Percentiles rank a stretch among this genome's conserved stretches.
These are phyloP conservation scores for Ceriops tagal DNA, from an alignment of 345 rosid genomes.

Conservation along the genomic window DNA sequence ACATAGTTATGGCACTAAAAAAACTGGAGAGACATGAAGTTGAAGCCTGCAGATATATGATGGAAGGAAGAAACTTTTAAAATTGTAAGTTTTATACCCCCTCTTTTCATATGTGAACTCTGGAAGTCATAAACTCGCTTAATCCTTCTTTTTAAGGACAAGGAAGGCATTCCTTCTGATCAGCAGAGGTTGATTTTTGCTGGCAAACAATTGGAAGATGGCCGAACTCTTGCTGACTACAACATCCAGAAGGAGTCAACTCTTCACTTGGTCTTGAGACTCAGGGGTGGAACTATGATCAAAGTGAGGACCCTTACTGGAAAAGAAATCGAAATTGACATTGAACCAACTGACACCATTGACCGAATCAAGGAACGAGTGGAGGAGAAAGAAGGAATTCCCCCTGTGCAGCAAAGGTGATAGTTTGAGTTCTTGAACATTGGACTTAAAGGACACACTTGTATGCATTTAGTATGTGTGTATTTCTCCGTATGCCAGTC, in stretches of 20 bases:
- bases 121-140: not conserved
- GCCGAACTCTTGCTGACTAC: slow-evolving; percentile 82
- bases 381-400: slow-evolving; percentile 97
- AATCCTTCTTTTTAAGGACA: slow-evolving; percentile 50
- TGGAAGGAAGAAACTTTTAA: no score
- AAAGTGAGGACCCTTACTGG: slow-evolving; percentile 96
- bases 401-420: slow-evolving; percentile 92
- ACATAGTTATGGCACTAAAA: no score
- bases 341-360: slow-evolving; percentile 88
- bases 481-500: not conserved
- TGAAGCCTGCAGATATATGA: not conserved
- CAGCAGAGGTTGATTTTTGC: slow-evolving; percentile 95
- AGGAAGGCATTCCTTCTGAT: slow-evolving; percentile 95
- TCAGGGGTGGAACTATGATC: slow-evolving; percentile 95
- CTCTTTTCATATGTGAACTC: no score
- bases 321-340: slow-evolving; percentile 90
- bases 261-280: slow-evolving; percentile 87
- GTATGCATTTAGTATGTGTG: not conserved
- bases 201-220: slow-evolving; percentile 96
- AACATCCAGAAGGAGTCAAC: slow-evolving; percentile 95
- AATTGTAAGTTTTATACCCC: not conserved
- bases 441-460: not conserved
- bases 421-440: not conserved
- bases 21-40: no score
- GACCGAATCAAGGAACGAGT: slow-evolving; percentile 93